Conservation (phyloP, 352 stramenopile species). For the Globisporangium paroecandrum region DNA sequence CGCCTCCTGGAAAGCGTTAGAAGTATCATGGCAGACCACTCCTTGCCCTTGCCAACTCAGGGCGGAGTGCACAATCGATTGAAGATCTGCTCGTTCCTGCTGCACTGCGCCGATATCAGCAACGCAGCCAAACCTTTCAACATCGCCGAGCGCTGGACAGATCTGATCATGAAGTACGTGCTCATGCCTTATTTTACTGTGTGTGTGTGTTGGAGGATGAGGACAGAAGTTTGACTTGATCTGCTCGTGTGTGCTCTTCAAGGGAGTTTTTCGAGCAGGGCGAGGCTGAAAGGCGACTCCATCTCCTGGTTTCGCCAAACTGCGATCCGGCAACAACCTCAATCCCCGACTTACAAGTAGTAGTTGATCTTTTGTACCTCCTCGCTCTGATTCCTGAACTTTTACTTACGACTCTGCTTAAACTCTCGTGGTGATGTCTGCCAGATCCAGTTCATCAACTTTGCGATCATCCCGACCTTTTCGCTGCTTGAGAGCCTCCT, state of each 20-base stretch:
- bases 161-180: slow-evolving; percentile 23
- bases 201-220: background rate
- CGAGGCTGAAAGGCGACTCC: slow-evolving; percentile 21
- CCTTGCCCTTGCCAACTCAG: background rate
- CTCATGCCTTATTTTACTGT: background rate
- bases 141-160: slow-evolving; percentile 23
- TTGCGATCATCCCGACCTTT: slow-evolving; percentile 25
- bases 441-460: slow-evolving; percentile 32
- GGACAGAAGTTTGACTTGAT: background rate
- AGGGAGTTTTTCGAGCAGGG: slow-evolving; percentile 33
- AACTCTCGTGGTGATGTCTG: background rate
- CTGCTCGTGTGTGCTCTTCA: background rate
- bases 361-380: background rate
- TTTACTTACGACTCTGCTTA: background rate
- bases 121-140: slow-evolving; percentile 27
- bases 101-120: slow-evolving; percentile 33
- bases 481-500: slow-evolving; percentile 19
- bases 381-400: background rate
- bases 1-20: slow-evolving; percentile 16
- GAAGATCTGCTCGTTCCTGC: slow-evolving; percentile 23
- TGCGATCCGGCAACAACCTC: slow-evolving; percentile 18
- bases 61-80: slow-evolving; percentile 10
- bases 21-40: background rate
- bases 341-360: slow-evolving; percentile 25
- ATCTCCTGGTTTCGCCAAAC: slow-evolving; percentile 21